Evolutionary conservation across 148 eudicot species (phyloP), one percentile per base, ranked within the genome.

Genomic region (Amaranthus palmeri): DNA sequence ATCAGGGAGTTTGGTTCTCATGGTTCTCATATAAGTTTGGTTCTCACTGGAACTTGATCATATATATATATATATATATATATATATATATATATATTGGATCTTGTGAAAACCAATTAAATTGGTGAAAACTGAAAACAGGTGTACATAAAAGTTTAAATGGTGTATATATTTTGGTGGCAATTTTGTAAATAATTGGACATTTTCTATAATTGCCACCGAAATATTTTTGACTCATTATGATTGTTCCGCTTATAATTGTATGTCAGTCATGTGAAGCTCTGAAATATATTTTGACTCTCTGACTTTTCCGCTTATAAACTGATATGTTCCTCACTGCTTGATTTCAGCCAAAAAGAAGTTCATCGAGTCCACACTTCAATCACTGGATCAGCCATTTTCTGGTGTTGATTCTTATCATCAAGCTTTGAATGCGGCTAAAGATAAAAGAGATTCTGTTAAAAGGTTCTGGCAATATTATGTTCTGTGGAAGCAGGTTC

Each of bases 311-410:
- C 49, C 40, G 60, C 10, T 58, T 72, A 8, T 18, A 14, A 7
- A 43, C 62, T 50, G 47, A 15, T 51, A 67, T 59, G 15, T 5
- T 61, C 15, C 25, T 68, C 58, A 11, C 42, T 58, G 43, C 58
- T 51, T 53, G 45, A 42, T 9, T 10, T 46, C 91, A 95, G 99
- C 91, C 61, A 86, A 84, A 81, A 85, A 81, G 89, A 85, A 85
- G 80, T 81, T 76, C 72, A 80, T 95, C 73, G 92, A 89, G 80
- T 83, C 88, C 55, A 88, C 84, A 76, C 86, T 95, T 68, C 91
- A 86, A 70, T 84, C 89, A 41, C 63, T 85, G 82, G 92, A 85
- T 74, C 87, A 71, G 74, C 86, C 83, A 80, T 68, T 77, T 61
- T 77, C 66, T 79, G 77, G 81, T 56, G 72, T 89, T 70, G 96